Conservation (phyloP, 345 rosid genomes). For the Mallotus nudiflorus region DNA sequence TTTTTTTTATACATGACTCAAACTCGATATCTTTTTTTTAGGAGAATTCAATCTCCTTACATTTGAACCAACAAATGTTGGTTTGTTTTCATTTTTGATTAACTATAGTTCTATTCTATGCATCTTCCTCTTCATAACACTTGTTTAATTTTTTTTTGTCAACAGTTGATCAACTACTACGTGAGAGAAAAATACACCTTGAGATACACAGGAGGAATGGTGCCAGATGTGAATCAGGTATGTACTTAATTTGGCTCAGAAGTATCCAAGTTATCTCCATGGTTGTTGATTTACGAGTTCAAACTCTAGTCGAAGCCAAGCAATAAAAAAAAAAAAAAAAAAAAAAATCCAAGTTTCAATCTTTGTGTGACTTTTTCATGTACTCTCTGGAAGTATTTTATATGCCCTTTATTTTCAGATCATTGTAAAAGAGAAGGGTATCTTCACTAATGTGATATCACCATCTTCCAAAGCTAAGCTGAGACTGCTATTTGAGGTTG, state of each 20-base stretch:
- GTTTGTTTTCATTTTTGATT: background rate
- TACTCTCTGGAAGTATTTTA: background rate
- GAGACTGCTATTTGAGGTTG: conserved; percentile 87
- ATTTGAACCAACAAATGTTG: too few relatives aligned
- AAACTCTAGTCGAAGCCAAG: too few relatives aligned
- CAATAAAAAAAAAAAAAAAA: too few relatives aligned
- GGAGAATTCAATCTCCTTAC: too few relatives aligned
- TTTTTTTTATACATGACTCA: too few relatives aligned
- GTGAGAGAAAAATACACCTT: conserved; percentile 91
- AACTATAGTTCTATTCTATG: background rate
- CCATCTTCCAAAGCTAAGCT: conserved; percentile 91
- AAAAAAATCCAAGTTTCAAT: too few relatives aligned
- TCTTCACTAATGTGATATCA: conserved; percentile 87
- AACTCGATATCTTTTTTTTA: too few relatives aligned
- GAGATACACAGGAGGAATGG: conserved; percentile 99
- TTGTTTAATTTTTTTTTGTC: background rate
- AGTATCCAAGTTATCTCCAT: background rate
- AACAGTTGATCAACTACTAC: conserved; percentile 82
- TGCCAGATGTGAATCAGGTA: conserved; percentile 96
- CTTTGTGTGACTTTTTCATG: background rate
- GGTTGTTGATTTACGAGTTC: too few relatives aligned
- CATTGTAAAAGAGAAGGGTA: conserved; percentile 92
- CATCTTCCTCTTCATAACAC: background rate
- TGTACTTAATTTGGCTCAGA: background rate
- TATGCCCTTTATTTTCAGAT: conserved; percentile 40